Evolutionary conservation across 768 basidiomycete genomes (phyloP).

Genomic region (Phylloporus arenicola): DNA sequence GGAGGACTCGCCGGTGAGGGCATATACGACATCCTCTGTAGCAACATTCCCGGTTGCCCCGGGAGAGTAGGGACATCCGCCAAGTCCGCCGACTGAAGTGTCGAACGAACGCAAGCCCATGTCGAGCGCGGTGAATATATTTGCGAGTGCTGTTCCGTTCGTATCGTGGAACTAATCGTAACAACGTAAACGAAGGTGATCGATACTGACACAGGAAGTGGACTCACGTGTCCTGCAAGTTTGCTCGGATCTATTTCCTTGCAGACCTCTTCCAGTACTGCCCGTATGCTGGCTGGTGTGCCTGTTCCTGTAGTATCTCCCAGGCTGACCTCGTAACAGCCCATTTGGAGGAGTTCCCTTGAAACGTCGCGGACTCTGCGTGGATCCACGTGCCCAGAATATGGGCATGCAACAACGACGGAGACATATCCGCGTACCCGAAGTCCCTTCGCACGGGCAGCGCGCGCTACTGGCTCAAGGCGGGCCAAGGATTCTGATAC

Average conservation of each 20-base stretch:
- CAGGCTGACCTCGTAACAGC: conserved; percentile 88
- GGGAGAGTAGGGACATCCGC: conserved; percentile 94
- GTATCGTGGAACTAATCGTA: conserved; percentile 80
- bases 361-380: conserved; percentile 62
- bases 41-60: conserved; percentile 94
- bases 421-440: conserved; percentile 84
- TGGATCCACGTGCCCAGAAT: conserved; percentile 70
- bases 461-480: conserved; percentile 54
- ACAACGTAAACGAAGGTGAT: background rate
- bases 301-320: conserved; percentile 92
- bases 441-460: conserved; percentile 57
- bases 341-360: conserved; percentile 74
- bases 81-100: conserved; percentile 81
- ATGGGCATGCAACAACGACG: conserved; percentile 80
- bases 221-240: conserved; percentile 58
- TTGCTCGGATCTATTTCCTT: conserved; percentile 53
- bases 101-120: conserved; percentile 80
- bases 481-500: conserved; percentile 64
- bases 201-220: background rate
- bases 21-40: conserved; percentile 88
- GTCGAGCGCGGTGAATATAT: conserved; percentile 64
- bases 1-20: conserved; percentile 60
- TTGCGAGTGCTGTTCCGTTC: conserved; percentile 76
- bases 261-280: conserved; percentile 68
- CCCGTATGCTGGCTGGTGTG: conserved; percentile 59